Conservation (phyloP, 441 rosid genomes). For the Pelargonium cotyledonis region DNA sequence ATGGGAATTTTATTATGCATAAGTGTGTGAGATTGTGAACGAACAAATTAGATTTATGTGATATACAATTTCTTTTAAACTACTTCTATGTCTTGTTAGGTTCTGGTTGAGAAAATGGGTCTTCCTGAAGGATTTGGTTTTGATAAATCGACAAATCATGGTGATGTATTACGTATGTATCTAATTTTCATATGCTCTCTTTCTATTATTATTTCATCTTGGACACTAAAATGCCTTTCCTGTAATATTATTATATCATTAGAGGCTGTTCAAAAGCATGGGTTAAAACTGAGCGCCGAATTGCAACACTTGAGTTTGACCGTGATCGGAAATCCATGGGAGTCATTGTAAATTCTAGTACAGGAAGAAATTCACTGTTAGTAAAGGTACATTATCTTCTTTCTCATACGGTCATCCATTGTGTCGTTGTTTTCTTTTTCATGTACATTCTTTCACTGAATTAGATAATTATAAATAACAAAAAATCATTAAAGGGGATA, state of each 20-base stretch:
- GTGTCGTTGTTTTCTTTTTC: not conserved
- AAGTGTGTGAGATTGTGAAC: not conserved
- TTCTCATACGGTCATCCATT: not conserved
- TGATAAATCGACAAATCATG: conserved; percentile 11
- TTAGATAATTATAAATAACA: not conserved
- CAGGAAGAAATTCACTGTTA: conserved; percentile 61
- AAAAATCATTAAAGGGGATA: not conserved
- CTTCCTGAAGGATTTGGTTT: conserved; percentile 38
- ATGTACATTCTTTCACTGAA: not conserved
- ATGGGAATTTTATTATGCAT: not conserved
- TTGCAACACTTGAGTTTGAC: conserved; percentile 92
- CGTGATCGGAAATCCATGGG: conserved; percentile 97
- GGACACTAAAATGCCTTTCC: conserved; percentile 8
- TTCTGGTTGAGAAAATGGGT: conserved; percentile 91
- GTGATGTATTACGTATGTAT: conserved; percentile 45
- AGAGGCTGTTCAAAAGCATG: conserved; percentile 70
- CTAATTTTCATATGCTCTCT: conserved; percentile 7
- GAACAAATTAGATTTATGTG: not conserved
- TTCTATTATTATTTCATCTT: conserved; percentile 9
- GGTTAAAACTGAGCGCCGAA: conserved; percentile 59
- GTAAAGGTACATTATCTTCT: conserved; percentile 49
- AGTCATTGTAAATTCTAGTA: conserved; percentile 74
- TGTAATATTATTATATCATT: conserved; percentile 2
- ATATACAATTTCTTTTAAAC: not conserved
- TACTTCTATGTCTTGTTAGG: conserved; percentile 32